A percentile compares a stretch with the other conserved stretches of the same genome.
Conservation (phyloP, 2,329 filamentous ascomycete genomes). For the Cordyceps tenuipes region DNA sequence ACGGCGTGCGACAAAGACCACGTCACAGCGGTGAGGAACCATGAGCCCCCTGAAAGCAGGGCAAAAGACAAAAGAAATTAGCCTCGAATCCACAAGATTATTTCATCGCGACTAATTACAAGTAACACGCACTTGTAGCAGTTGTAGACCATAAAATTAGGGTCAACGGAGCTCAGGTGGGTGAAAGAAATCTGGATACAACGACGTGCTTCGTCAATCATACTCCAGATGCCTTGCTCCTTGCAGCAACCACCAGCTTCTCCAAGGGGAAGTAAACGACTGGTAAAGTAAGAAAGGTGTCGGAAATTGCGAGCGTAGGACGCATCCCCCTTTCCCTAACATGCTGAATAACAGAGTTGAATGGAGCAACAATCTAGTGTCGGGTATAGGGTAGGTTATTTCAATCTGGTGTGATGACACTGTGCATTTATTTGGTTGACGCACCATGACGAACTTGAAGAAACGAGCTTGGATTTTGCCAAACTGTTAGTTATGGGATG, state of each 20-base stretch:
- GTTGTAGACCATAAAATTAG: conserved; percentile 68
- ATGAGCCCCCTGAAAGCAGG: conserved; percentile 51
- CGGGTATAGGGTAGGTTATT: conserved; percentile 50
- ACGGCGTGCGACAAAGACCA: conserved; percentile 58
- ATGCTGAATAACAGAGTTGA: conserved; percentile 27
- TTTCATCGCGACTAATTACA: too few species aligned
- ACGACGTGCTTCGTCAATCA: conserved; percentile 65
- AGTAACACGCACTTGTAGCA: conserved; percentile 46
- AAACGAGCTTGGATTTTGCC: too few species aligned
- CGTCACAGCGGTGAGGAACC: conserved; percentile 58
- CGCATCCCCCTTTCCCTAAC: conserved; percentile 42
- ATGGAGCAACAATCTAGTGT: conserved; percentile 42
- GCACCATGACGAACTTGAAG: too few species aligned
- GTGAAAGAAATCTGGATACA: conserved; percentile 58
- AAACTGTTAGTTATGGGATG: too few species aligned
- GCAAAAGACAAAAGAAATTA: conserved; percentile 11
- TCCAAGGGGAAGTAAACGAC: conserved; percentile 66
- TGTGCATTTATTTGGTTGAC: too few species aligned
- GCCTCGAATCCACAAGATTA: too few species aligned
- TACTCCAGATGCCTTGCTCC: conserved; percentile 51
- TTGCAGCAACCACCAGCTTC: conserved; percentile 48
- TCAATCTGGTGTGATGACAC: conserved; percentile 38
- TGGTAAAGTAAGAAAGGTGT: conserved; percentile 60
- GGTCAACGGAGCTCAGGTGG: conserved; percentile 45
- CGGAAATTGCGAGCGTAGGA: conserved; percentile 59